Conservation (phyloP, 495 filamentous ascomycete species). For the Amorphotheca resinae region DNA sequence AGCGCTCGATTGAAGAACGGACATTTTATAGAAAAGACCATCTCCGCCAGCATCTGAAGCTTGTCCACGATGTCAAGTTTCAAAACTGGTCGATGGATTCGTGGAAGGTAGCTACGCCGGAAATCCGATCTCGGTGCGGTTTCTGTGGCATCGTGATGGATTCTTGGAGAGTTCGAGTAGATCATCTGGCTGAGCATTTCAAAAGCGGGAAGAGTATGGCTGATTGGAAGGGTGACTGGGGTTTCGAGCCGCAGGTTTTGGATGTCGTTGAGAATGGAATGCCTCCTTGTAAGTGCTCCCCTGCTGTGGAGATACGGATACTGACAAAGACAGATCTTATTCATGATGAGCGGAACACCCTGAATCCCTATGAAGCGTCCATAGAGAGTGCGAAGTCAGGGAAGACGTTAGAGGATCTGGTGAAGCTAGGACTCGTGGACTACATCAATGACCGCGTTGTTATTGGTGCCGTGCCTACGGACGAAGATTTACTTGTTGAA, state of each 20-base stretch:
- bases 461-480: slow-evolving; percentile 5
- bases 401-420: slow-evolving; percentile 37
- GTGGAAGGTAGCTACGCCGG: slow-evolving; percentile 49
- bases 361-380: slow-evolving; percentile 32
- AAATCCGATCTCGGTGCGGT: slow-evolving; percentile 56
- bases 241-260: slow-evolving; percentile 46
- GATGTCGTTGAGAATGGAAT: slow-evolving; percentile 52
- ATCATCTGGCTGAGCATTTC: slow-evolving; percentile 60
- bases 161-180: slow-evolving; percentile 48
- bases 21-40: slow-evolving; percentile 82
- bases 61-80: slow-evolving; percentile 59
- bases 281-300: slow-evolving; percentile 26
- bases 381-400: slow-evolving; percentile 22
- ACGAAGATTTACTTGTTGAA: slow-evolving; percentile 16
- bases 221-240: slow-evolving; percentile 64
- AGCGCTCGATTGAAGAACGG: slow-evolving; percentile 48
- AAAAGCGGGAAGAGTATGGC: slow-evolving; percentile 52
- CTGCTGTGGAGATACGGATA: not conserved
- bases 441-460: slow-evolving; percentile 23
- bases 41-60: slow-evolving; percentile 65
- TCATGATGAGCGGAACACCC: slow-evolving; percentile 41
- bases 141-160: slow-evolving; percentile 51
- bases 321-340: slow-evolving; percentile 32
- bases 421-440: slow-evolving; percentile 36
- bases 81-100: slow-evolving; percentile 48